Base-by-base conservation (phyloP, 139 green algal genomes). In the Chlamydomonas eustigma region DNA sequence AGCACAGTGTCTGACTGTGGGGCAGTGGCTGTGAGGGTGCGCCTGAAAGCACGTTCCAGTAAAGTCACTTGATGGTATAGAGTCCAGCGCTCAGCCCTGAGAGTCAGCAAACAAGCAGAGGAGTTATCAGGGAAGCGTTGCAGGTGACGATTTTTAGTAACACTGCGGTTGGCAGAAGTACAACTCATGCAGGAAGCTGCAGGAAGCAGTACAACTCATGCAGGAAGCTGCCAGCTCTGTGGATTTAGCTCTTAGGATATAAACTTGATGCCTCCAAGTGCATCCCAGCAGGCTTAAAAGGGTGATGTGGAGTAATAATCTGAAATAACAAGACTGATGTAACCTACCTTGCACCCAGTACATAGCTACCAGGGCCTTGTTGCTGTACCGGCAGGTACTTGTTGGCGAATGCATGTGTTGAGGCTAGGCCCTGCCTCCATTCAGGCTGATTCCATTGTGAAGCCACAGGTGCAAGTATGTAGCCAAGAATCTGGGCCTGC, bases 31-130 rank as follows among this genome's bases (percentile, higher is more conserved):
- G 51, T 24, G 0, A 51, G n/a, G 33, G 83, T 79, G 66, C 83
- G 84, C 1, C 86, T 80, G 33, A 87, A 50, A 5, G 77, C 78
- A 0, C 87, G 82, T 72, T 94, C 90, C 37, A 93, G 71, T n/a
- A 93, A 81, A 38, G 91, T 89, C 0, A 91, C 12, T 28, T 93
- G 75, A 64, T 94, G 87, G 74, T 91, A 91, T n/a, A 93, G 74
- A 2, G 80, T 66, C 86, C 87, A 94, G 35, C 88, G 78, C 68
- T 77, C 75, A 2, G 38, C 34, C 79, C 77, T 73, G 8, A 78
- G 38, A 51, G 65, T 50, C 2, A 51, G 36, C 2, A 83, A n/a
- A n/a, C n/a, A n/a, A n/a, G n/a, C n/a, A n/a, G n/a, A n/a, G n/a
- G n/a, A n/a, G n/a, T n/a, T n/a, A n/a, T n/a, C n/a, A n/a, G n/a